Conservation (phyloP, 2,329 filamentous ascomycete species). For the Phialemoniopsis sp. region DNA sequence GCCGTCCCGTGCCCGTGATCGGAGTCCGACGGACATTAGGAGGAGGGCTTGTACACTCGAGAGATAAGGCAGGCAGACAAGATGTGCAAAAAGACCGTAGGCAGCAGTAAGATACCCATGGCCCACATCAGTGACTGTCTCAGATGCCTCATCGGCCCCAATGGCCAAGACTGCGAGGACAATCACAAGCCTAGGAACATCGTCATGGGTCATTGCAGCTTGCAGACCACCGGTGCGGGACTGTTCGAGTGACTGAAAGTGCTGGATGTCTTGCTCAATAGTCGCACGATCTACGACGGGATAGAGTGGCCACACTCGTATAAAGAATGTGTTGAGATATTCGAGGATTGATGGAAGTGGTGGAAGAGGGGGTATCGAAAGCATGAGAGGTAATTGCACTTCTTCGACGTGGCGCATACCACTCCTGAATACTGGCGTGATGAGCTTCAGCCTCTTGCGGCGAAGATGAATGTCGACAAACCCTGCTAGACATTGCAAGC, state of each 20-base stretch:
- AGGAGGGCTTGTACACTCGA: conserved; percentile 14
- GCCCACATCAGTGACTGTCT: conserved; percentile 5
- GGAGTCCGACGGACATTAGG: conserved; percentile 10
- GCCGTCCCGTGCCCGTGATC: conserved; percentile 14
- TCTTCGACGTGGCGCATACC: conserved; percentile 17
- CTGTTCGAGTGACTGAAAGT: conserved; percentile 1
- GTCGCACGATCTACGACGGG: conserved; percentile 11
- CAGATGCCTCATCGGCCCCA: conserved; percentile 10
- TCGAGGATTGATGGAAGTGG: conserved; percentile 2
- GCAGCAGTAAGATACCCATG: conserved; percentile 9
- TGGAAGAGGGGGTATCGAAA: conserved; percentile 9
- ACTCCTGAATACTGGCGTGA: conserved; percentile 12
- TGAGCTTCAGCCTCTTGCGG: conserved; percentile 10
- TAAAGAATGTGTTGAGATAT: conserved; percentile 12
- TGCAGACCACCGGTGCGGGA: background rate
- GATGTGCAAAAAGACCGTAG: conserved; percentile 13
- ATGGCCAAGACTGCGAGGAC: conserved; percentile 13
- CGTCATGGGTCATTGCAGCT: background rate
- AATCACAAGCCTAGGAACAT: conserved; percentile 6
- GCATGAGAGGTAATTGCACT: conserved; percentile 10
- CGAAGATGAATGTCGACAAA: conserved; percentile 17
- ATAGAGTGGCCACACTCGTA: conserved; percentile 13
- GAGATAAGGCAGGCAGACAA: conserved; percentile 11
- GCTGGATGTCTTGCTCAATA: conserved; percentile 8
- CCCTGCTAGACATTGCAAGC: conserved; percentile 14